Base-by-base conservation (phyloP, 805 yeast genomes). In the Cyberlindnera maclurae region DNA sequence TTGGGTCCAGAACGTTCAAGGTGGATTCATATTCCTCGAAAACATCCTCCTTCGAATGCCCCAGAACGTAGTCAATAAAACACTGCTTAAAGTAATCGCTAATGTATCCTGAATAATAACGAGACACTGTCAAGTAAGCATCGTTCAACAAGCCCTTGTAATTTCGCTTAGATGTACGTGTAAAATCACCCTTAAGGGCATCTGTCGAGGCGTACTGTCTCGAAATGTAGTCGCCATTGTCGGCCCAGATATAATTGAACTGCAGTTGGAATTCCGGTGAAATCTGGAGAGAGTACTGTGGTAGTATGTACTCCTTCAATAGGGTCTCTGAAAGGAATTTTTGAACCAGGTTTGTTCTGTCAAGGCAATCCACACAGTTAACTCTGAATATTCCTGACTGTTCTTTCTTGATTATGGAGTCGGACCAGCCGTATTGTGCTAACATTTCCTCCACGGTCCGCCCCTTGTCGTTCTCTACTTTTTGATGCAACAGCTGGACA, bases 141-240 rank as follows among this genome's bases (percentile, higher is more conserved):
- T 69, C 75, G 20, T 58, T 66, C 22, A 69, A 39, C 5, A 68
- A 51, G 0, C 75, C 74, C 24, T 57, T 48, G 38, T 66, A 62
- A 36, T 64, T 63, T 33, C 75, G 54, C 41, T 64, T 60, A 12
- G 64, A 58, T 1, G 70, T 65, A 40, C 75, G 46, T 1, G 73
- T 70, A 43, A 55, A 69, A 38, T 69, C 75, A 6, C 73, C 73
- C 43, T 69, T 70, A 42, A 75, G 54, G 0, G 79, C 80, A 51
- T 69, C 70, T 1, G 81, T 75, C 5, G 75, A 71, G 3, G 79
- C 73, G 50, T 79, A 79, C 43, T 77, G 80, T 34, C 69, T 75
- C 10, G 83, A 76, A 18, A 79, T 73, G 15, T 72, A 75, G 50
- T 79, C 84, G 2, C 84, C 85, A 51, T 79, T 77, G 50, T 78